Conservation (phyloP, 352 stramenopile genomes). For the Globisporangium radiosum region DNA sequence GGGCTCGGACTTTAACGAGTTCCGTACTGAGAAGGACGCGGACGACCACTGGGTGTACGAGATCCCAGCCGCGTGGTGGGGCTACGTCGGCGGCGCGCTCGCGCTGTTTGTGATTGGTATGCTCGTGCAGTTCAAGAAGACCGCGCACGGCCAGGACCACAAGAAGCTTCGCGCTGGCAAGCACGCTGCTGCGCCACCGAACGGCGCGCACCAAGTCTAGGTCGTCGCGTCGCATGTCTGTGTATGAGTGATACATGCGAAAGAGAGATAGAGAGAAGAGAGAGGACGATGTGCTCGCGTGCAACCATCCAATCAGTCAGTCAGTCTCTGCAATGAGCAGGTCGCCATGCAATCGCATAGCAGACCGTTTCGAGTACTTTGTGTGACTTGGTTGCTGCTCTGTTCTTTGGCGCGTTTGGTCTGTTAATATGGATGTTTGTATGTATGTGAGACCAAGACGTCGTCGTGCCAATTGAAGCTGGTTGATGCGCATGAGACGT, state of each 20-base stretch:
- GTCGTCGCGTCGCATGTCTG: neutral
- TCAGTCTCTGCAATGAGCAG: too few relatives aligned
- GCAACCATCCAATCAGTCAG: too few relatives aligned
- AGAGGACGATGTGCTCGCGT: too few relatives aligned
- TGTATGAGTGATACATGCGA: neutral
- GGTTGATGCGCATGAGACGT: too few relatives aligned
- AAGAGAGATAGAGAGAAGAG: neutral
- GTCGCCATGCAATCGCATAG: too few relatives aligned
- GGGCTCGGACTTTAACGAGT: conserved; percentile 37
- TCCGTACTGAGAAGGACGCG: conserved; percentile 14
- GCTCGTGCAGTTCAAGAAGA: conserved; percentile 59
- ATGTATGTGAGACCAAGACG: too few relatives aligned
- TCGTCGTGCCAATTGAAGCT: too few relatives aligned
- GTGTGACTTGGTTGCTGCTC: too few relatives aligned
- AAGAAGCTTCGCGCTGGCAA: conserved; percentile 19
- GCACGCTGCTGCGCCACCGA: neutral
- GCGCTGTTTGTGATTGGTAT: conserved; percentile 55
- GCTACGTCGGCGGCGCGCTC: conserved; percentile 52
- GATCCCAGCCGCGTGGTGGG: conserved; percentile 69
- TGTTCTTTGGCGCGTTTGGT: too few relatives aligned
- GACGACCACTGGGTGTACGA: conserved; percentile 49
- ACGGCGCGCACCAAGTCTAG: neutral
- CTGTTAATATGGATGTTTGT: too few relatives aligned
- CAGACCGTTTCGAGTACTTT: too few relatives aligned
- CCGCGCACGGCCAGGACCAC: conserved; percentile 42